These are phyloP conservation scores for Linnemannia schmuckeri DNA, from an alignment of 192 early-diverging fungal species.

Conservation along the genomic window DNA sequence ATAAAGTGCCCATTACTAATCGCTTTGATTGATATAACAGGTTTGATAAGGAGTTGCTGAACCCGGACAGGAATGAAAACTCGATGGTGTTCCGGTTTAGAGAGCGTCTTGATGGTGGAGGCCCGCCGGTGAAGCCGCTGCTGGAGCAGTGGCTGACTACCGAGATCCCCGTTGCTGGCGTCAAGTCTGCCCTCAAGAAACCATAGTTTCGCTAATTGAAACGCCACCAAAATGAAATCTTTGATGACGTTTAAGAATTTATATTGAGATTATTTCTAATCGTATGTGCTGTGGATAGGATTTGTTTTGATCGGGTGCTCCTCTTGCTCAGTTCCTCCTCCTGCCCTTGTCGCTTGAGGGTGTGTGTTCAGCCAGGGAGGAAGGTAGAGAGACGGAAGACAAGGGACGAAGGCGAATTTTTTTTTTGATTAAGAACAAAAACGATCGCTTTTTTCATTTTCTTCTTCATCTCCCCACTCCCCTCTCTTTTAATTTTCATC, in stretches of 20 bases:
- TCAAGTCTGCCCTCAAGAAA: background rate
- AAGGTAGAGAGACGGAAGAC: no score
- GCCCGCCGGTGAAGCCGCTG: conserved; percentile 47
- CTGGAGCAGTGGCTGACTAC: conserved; percentile 51
- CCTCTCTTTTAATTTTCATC: conserved; percentile 18
- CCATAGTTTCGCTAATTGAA: background rate
- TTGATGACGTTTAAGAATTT: background rate
- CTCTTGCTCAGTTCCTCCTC: no score
- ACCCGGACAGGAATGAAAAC: conserved; percentile 54
- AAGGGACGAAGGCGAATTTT: background rate
- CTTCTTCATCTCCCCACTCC: background rate
- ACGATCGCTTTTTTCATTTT: background rate
- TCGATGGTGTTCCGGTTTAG: conserved; percentile 53
- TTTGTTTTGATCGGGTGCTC: conserved; percentile 8
- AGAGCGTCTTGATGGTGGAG: conserved; percentile 46
- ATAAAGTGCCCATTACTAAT: background rate
- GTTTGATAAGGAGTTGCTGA: conserved; percentile 58
- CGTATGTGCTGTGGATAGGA: background rate
- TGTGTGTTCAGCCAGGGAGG: no score
- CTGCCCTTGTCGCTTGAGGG: no score
- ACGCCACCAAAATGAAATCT: background rate
- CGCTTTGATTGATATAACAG: background rate
- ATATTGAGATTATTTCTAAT: background rate
- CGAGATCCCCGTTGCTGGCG: conserved; percentile 34
- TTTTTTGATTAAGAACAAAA: background rate